Percentiles rank a stretch among this genome's conserved stretches.
These are phyloP conservation scores for Yamadazyma blattariae DNA, from an alignment of 1,139 yeast species.

Conservation along the genomic window DNA sequence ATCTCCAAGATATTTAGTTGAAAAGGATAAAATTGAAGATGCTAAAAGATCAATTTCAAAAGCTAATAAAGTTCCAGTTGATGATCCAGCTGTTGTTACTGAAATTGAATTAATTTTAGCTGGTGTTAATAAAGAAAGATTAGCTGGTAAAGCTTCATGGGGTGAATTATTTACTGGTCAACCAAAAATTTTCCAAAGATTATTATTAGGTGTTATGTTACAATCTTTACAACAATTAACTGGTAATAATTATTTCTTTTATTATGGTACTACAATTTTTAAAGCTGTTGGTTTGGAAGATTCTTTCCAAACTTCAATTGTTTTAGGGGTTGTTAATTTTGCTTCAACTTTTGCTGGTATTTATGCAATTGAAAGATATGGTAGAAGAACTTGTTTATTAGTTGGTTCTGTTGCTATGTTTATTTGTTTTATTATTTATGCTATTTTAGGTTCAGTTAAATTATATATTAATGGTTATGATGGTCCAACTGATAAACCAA, in stretches of 20 bases:
- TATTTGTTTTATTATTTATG: conserved; percentile 57
- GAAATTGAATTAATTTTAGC: conserved; percentile 62
- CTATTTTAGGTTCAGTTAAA: conserved; percentile 56
- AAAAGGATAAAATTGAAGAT: conserved; percentile 35
- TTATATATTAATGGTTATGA: conserved; percentile 54
- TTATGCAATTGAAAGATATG: conserved; percentile 64
- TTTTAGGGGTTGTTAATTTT: conserved; percentile 77
- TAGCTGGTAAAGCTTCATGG: conserved; percentile 72
- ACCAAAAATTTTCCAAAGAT: conserved; percentile 65
- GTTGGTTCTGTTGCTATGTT: conserved; percentile 48
- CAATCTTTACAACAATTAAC: conserved; percentile 76
- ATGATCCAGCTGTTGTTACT: conserved; percentile 54
- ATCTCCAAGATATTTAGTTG: conserved; percentile 53
- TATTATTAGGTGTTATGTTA: conserved; percentile 60
- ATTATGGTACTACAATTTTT: conserved; percentile 77
- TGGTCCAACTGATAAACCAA: conserved; percentile 36
- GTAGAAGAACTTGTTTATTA: conserved; percentile 66
- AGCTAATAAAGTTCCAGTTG: conserved; percentile 60
- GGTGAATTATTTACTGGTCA: conserved; percentile 60
- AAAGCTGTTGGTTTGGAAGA: conserved; percentile 71
- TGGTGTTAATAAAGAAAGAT: conserved; percentile 60
- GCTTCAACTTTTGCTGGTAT: conserved; percentile 69
- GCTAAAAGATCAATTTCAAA: conserved; percentile 55
- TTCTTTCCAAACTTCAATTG: conserved; percentile 73
- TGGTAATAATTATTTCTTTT: conserved; percentile 80